These are phyloP conservation scores for Suhomyces taliae DNA, from an alignment of 1,139 yeast genomes.

Conservation along the genomic window DNA sequence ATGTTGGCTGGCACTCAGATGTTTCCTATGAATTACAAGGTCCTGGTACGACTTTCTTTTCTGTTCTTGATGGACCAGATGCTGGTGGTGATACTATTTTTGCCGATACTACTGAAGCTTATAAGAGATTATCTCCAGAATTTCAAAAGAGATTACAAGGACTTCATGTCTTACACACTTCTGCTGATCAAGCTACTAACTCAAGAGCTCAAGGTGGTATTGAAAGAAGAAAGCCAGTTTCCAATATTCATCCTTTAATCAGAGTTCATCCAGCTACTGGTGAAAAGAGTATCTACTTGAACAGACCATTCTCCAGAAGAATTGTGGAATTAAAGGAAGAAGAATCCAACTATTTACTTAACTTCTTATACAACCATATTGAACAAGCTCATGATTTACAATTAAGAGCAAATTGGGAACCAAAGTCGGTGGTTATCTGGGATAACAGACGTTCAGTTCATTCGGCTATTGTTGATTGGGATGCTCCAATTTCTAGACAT, in stretches of 20 bases:
- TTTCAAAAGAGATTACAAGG: conserved; percentile 27
- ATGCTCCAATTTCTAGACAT: conserved; percentile 42
- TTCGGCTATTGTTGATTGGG: conserved; percentile 46
- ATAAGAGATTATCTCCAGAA: conserved; percentile 28
- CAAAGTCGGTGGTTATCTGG: conserved; percentile 55
- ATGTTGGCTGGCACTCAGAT: conserved; percentile 44
- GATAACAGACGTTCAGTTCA: conserved; percentile 46
- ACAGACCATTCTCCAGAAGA: conserved; percentile 53
- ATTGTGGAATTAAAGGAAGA: conserved; percentile 58
- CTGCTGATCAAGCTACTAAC: conserved; percentile 27
- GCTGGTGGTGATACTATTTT: conserved; percentile 41
- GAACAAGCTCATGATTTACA: conserved; percentile 53
- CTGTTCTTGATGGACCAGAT: conserved; percentile 41
- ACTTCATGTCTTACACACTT: conserved; percentile 28
- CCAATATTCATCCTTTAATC: conserved; percentile 54
- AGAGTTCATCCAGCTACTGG: conserved; percentile 60
- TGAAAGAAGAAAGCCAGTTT: conserved; percentile 44
- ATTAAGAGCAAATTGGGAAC: conserved; percentile 59
- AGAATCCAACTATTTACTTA: conserved; percentile 52
- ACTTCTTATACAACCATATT: conserved; percentile 50
- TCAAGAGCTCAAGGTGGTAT: conserved; percentile 40
- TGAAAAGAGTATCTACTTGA: conserved; percentile 52
- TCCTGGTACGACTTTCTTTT: conserved; percentile 38
- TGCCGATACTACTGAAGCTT: conserved; percentile 29
- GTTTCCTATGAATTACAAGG: conserved; percentile 42